Evolutionary conservation across 169 alveolate genomes (phyloP), one percentile per base, ranked within the genome.

Genomic region (Cryptosporidium bovis): DNA sequence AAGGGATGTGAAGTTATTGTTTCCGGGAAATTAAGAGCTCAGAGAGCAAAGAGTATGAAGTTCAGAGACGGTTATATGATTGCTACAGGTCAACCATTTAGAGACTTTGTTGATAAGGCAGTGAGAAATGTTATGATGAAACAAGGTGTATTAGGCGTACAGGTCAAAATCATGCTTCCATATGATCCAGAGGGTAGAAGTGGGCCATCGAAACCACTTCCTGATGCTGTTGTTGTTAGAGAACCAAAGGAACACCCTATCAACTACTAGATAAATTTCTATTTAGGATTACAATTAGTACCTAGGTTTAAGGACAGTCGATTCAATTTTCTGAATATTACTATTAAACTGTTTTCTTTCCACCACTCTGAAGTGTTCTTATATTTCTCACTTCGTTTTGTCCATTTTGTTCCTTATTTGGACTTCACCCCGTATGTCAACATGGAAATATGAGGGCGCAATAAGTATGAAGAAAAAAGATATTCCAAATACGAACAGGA

Each of bases 31-130:
- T 94, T 99, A 82, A 96, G 99, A 84, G 99, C 99, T 65, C 99
- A 99, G 94, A 98, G 99, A 93, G 99, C 99, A 85, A 99, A 99
- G 97, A 96, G 98, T 90, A 98, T 97, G 99, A 97, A 98, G 93
- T 98, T 97, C 96, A 97, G 97, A 94, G 97, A 95, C 90, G 99
- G 99, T 33, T 98, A 97, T 94, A 92, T 99, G 93, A 96, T 99
- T 94, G 97, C 99, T 82, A 98, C 99, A 64, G 99, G 99, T 71
- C 98, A 98, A 93, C 99, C 99, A 36, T 95, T 97, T 90, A 93
- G 94, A 83, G 96, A 95, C 67, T 98, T 95, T 94, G 97, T 98
- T 90, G 97, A 97, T 90, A 97, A 96, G 66, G 99, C 99, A 82
- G 97, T 97, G 55, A 97, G 99, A 90, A 98, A 98, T 91, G 99